Percentiles rank a stretch among this genome's conserved stretches.
These are phyloP conservation scores for Mycena belliarum DNA, from an alignment of 768 basidiomycete genomes.

Conservation along the genomic window DNA sequence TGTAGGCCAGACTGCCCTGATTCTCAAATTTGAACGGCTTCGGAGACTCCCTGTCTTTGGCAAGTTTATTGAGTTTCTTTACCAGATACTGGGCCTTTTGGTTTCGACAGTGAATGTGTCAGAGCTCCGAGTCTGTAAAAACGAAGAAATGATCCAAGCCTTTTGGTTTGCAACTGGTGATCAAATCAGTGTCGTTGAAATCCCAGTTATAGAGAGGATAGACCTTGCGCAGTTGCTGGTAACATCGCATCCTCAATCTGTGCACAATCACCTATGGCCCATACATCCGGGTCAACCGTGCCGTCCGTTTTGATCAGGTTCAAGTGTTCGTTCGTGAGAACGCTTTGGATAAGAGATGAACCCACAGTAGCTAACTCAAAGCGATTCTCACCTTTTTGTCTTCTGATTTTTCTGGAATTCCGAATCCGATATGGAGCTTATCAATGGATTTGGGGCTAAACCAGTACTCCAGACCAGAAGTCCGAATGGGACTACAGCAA, in stretches of 20 bases:
- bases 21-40: constrained; percentile 72
- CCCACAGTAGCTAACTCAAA: neutral
- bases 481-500: constrained; percentile 67
- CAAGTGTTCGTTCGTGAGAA: constrained; percentile 56
- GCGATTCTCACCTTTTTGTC: constrained; percentile 47
- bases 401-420: constrained; percentile 63
- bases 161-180: constrained; percentile 58
- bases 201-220: constrained; percentile 5
- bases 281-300: constrained; percentile 65
- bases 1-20: constrained; percentile 75
- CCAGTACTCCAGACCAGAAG: constrained; percentile 90
- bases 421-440: constrained; percentile 55
- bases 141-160: too few species aligned
- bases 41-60: constrained; percentile 45
- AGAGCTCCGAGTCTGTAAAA: too few species aligned
- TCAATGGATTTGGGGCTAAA: constrained; percentile 77
- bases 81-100: constrained; percentile 73
- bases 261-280: constrained; percentile 81
- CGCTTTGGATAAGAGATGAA: constrained; percentile 25
- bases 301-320: constrained; percentile 60
- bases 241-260: constrained; percentile 56
- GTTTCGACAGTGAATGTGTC: too few species aligned
- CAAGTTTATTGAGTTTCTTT: constrained; percentile 65
- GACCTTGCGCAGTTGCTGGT: constrained; percentile 86
- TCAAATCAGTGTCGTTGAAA: constrained; percentile 14